Base-by-base conservation (phyloP, 208 protist species). In the Leptomonas pyrrhocoris region DNA sequence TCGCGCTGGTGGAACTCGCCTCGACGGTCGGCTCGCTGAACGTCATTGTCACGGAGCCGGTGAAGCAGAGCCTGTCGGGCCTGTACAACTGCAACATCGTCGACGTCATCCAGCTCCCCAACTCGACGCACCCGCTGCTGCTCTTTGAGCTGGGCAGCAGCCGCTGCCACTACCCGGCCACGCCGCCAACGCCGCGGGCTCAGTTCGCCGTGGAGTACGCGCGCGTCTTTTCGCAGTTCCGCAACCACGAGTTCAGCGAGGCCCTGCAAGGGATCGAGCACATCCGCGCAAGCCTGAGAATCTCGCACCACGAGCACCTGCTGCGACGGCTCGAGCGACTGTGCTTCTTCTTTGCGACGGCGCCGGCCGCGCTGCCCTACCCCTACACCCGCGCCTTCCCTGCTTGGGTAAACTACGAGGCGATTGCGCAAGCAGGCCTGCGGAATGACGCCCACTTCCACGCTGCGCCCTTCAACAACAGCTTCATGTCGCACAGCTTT, bases 71-170 rank as follows among this genome's bases (percentile, higher is more conserved):
- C 18, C 73, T 94, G 18, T 76, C 86, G 6, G 77, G 77, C 1
- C 49, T 72, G 57, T 94, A 94, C 63, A 88, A 96, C 43, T 93
- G 84, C 62, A 83, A 86, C 42, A 89, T 96, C 61, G 85, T 96
- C 0, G 91, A 96, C 64, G 86, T 94, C 19, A 82, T 96, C 31
- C 74, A 80, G 48, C 71, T 81, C 19, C 72, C 77, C 12, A 76
- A 74, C 51, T 63, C 79, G 21, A 73, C 79, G 28, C 80, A 83
- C 46, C 77, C 79, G 42, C 76, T 95, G 56, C 77, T 88, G 31
- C 78, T 95, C 31, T 95, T 93, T 58, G 88, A 95, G 57, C 79
- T 95, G n/a, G 68, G 78, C 51, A 61, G 65, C 15, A 74, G 43
- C 27, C 74, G 62, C 28, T 15, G 8, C 68, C 43, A 30, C 40